Evolutionary conservation across 2,329 filamentous ascomycete species (phyloP).

Genomic region (Cercospora brassicicola): DNA sequence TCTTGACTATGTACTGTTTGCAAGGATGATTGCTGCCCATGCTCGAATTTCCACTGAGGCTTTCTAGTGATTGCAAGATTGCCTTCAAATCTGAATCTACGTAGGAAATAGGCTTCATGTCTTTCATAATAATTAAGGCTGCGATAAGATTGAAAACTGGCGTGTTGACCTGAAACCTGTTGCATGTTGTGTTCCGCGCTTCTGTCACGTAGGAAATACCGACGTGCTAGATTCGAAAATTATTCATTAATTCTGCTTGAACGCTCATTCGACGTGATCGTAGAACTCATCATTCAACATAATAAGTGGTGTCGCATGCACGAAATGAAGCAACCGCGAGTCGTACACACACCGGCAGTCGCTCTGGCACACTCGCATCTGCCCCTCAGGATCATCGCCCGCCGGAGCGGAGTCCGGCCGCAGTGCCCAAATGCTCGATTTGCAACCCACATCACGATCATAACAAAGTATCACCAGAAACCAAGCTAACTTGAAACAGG

Average conservation of each 20-base stretch:
- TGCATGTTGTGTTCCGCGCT: not conserved
- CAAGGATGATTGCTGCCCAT: not conserved
- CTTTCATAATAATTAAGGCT: not conserved
- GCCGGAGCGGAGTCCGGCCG: not conserved
- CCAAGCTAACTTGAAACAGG: not conserved
- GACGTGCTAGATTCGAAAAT: not conserved
- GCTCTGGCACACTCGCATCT: not conserved
- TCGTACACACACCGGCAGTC: not conserved
- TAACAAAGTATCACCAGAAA: not conserved
- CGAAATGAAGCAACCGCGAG: not conserved
- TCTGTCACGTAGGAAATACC: not conserved
- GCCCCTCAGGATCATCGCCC: not conserved
- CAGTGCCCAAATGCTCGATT: not conserved
- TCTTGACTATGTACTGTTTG: not conserved
- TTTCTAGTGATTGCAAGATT: not conserved
- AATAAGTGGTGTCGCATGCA: not conserved
- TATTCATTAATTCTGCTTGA: not conserved
- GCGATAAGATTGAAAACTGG: not conserved
- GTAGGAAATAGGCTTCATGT: not conserved
- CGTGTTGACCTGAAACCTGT: not conserved
- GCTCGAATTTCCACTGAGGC: not conserved
- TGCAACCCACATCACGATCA: not conserved
- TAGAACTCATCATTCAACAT: not conserved
- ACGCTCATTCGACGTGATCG: not conserved
- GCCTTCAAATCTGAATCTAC: not conserved